Evolutionary conservation across 2,329 filamentous ascomycete genomes (phyloP), one percentile per base, ranked within the genome.

Genomic region (Zasmidium cellare): DNA sequence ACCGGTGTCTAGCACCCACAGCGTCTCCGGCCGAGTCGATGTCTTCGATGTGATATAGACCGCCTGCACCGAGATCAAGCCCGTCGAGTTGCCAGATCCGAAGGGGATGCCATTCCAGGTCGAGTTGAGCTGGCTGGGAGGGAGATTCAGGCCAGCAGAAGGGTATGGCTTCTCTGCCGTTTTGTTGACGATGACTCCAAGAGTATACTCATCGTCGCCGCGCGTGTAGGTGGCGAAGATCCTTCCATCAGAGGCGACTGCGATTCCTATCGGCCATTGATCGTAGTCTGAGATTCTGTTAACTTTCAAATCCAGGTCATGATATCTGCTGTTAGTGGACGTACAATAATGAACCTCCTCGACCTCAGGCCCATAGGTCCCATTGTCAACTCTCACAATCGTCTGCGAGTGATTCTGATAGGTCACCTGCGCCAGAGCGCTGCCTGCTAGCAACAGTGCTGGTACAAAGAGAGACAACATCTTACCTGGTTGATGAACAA

Each of bases 91-190:
- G n/a, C 68, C 69, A 52, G 74, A 78, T 19, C 78, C 79, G 51
- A 82, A 81, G 1, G 70, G 61, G 31, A 78, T 75, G 46, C 75
- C 75, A 49, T 77, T 71, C 59, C 70, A 72, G 1, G 68, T 71
- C 9, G 71, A 76, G 57, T 79, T 79, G 23, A 77, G 66, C 22
- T 72, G 62, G 48, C 63, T 54, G 1, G 67, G 58, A 7, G 71
- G 70, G 7, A 74, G 66, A 41, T 79, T 77, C 19, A 75, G 63
- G 7, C 63, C 74, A 1, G 71, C 61, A 31, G 67, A 75, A 2
- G 80, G 80, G 55, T 81, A 82, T 1, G 80, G 71, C 14, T 59
- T 62, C 67, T 82, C 79, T 2, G 77, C 75, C 1, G 78, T 81
- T 58, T 75, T 68, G 64, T 81, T 81, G 20, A 76, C 68, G 11